These are phyloP conservation scores for Lophiotrema nucula DNA, from an alignment of 495 filamentous ascomycete species.

Conservation along the genomic window DNA sequence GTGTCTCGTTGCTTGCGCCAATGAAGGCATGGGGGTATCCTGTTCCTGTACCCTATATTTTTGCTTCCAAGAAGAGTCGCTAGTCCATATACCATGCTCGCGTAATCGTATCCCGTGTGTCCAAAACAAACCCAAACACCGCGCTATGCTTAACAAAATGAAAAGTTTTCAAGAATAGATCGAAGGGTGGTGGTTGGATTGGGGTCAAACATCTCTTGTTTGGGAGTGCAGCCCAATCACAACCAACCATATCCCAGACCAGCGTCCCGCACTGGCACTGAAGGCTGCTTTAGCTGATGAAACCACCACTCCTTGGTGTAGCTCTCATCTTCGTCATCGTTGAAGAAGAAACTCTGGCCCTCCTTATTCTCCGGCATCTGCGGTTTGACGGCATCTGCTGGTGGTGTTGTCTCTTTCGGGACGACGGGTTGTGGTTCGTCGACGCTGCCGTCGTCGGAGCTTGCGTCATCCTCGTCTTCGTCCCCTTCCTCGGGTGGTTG, in stretches of 20 bases:
- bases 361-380: slow-evolving; percentile 32
- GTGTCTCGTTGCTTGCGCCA: slow-evolving; percentile 13
- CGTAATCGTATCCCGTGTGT: too few relatives aligned
- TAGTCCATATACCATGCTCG: too few relatives aligned
- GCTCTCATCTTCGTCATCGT: slow-evolving; percentile 37
- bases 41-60: slow-evolving; percentile 3
- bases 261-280: slow-evolving; percentile 36
- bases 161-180: not conserved
- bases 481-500: slow-evolving; percentile 60
- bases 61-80: not conserved
- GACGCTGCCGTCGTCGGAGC: slow-evolving; percentile 36
- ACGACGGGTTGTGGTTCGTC: slow-evolving; percentile 17
- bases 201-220: not conserved
- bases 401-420: slow-evolving; percentile 33
- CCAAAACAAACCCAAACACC: slow-evolving; percentile 22
- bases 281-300: slow-evolving; percentile 32
- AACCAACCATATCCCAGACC: slow-evolving; percentile 37
- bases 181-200: not conserved
- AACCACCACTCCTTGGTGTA: slow-evolving; percentile 38
- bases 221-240: slow-evolving; percentile 3
- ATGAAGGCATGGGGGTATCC: slow-evolving; percentile 30
- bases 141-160: slow-evolving; percentile 30
- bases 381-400: slow-evolving; percentile 36
- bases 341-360: slow-evolving; percentile 40
- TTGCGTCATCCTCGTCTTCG: slow-evolving; percentile 45